Evolutionary conservation across 129 eudicot genomes (phyloP), one percentile per base, ranked within the genome.

Genomic region (Pittosporum tobira): DNA sequence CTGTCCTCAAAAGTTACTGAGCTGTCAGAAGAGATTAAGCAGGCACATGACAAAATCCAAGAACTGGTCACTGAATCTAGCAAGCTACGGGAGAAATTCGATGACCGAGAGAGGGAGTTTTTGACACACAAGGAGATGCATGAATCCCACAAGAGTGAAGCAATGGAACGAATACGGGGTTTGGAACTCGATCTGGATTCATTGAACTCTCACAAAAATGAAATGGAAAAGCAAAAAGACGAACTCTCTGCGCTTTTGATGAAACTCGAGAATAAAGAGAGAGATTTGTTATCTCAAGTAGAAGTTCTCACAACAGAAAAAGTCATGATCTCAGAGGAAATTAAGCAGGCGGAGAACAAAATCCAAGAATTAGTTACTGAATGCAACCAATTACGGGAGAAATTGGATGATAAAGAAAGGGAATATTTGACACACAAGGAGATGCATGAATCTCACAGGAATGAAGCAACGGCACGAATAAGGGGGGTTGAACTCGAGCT

Each of bases 151-250:
- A 84, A 66, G 44, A 80, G 57, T 63, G 93, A 80, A 44, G 58
- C 83, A 69, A 69, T 76, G 59, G 29, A 70, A 9, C 88, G 65
- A 52, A 48, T 64, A 31, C 75, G 82, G 54, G 88, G 74, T 63
- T 74, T 84, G 65, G 84, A 84, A 57, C 81, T 69, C 44, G 81
- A 84, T 31, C 48, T 88, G 15, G 85, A 75, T 23, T 73, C 87
- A 9, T 48, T 81, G 54, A 73, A 62, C 58, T 31, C 66, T 0
- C 77, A 62, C 57, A 88, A 79, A 71, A 76, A 60, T 44, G 88
- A 84, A 59, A 52, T 74, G 15, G 88, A 84, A 71, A 80, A 62
- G 55, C 85, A 82, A 75, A 85, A 79, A 69, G 82, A 82, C 20
- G 85, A 81, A 46, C 64, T 84, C 13, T 74, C 83, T 24, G 70